Percentiles rank a stretch among this genome's conserved stretches.
These are phyloP conservation scores for Sarocladium oryzae DNA, from an alignment of 2,329 filamentous ascomycete species.

Conservation along the genomic window DNA sequence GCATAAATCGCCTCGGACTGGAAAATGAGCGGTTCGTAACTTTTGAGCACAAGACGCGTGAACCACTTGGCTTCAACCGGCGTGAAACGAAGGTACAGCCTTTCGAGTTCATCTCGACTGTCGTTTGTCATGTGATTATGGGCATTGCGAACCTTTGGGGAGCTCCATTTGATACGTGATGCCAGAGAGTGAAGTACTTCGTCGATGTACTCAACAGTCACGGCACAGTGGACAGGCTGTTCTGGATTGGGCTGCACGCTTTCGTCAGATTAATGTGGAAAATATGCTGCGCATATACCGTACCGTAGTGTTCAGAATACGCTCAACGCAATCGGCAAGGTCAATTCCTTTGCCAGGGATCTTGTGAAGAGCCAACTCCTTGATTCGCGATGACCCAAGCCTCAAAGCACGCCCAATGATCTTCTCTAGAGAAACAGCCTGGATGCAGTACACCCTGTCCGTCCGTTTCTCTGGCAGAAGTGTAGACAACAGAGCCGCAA, in stretches of 20 bases:
- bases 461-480: constrained; percentile 69
- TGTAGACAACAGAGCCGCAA: constrained; percentile 63
- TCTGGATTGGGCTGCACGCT: constrained; percentile 37
- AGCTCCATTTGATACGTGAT: constrained; percentile 63
- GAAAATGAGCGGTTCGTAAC: constrained; percentile 60
- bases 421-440: constrained; percentile 53
- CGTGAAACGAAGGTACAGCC: constrained; percentile 52
- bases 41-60: constrained; percentile 71
- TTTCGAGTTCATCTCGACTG: constrained; percentile 39
- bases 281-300: constrained; percentile 16
- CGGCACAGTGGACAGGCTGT: constrained; percentile 22
- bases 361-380: constrained; percentile 58
- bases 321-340: constrained; percentile 64
- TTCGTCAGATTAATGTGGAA: constrained; percentile 11
- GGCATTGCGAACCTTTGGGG: constrained; percentile 47
- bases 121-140: constrained; percentile 16
- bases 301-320: constrained; percentile 56
- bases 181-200: constrained; percentile 58
- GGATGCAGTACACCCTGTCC: constrained; percentile 71
- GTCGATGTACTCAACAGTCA: constrained; percentile 71
- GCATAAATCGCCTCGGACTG: constrained; percentile 49
- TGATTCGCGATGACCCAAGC: constrained; percentile 54
- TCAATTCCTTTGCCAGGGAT: constrained; percentile 53
- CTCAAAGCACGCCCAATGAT: constrained; percentile 63
- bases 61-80: constrained; percentile 82